Evolutionary conservation across 2,329 filamentous ascomycete species (phyloP).

Genomic region (Trichoderma sp.): DNA sequence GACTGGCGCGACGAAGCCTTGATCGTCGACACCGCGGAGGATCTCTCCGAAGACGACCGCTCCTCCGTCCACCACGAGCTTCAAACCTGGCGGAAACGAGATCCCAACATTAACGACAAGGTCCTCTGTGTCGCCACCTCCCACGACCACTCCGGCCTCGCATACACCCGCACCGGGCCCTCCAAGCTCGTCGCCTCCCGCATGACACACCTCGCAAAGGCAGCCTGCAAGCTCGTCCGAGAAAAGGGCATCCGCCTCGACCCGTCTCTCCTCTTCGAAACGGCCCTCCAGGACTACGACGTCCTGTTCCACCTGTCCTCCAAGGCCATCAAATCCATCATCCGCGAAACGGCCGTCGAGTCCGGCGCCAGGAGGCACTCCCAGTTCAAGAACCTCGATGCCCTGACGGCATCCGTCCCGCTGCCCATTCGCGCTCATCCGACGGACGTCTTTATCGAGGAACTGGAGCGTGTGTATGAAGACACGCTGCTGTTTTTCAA

Average conservation of each 20-base stretch:
- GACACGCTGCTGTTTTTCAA: slow-evolving; percentile 77
- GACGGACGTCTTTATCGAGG: slow-evolving; percentile 59
- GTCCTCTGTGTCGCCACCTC: slow-evolving; percentile 79
- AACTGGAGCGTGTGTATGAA: slow-evolving; percentile 65
- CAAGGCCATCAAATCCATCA: slow-evolving; percentile 45
- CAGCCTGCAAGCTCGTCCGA: slow-evolving; percentile 62
- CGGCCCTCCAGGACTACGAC: slow-evolving; percentile 75
- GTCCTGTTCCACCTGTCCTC: slow-evolving; percentile 71
- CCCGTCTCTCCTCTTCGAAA: slow-evolving; percentile 60
- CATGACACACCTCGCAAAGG: slow-evolving; percentile 76
- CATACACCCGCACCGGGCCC: slow-evolving; percentile 70
- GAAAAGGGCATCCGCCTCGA: slow-evolving; percentile 53
- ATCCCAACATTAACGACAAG: slow-evolving; percentile 81
- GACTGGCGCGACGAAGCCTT: slow-evolving; percentile 86
- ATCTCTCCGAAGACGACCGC: slow-evolving; percentile 60
- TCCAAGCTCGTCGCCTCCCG: slow-evolving; percentile 79
- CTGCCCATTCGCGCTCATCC: slow-evolving; percentile 58
- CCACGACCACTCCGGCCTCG: slow-evolving; percentile 71
- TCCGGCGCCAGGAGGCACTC: slow-evolving; percentile 39
- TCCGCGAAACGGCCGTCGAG: slow-evolving; percentile 38
- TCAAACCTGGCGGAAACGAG: slow-evolving; percentile 80
- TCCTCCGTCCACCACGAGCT: slow-evolving; percentile 67
- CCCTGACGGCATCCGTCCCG: slow-evolving; percentile 45
- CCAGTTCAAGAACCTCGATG: slow-evolving; percentile 80
- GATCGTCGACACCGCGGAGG: slow-evolving; percentile 66